Conservation (phyloP, 2,329 filamentous ascomycete species). For the Botrytis paeoniae region DNA sequence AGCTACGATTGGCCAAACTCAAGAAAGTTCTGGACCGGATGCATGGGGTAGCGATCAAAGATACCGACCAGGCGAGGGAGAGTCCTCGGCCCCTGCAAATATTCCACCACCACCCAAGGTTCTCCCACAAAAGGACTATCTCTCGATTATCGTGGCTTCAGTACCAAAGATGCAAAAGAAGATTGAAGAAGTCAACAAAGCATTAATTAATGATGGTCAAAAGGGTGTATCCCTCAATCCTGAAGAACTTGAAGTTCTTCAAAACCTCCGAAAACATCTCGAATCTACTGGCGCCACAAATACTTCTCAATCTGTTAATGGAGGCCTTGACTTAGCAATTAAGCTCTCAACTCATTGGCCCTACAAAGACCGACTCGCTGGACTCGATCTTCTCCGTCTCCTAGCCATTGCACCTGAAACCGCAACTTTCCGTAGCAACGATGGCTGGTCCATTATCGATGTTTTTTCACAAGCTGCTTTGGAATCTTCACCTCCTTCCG, state of each 20-base stretch:
- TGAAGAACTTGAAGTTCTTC: conserved; percentile 62
- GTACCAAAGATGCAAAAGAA: conserved; percentile 70
- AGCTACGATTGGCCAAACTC: conserved; percentile 68
- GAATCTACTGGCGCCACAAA: conserved; percentile 47
- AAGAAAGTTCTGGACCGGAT: conserved; percentile 49
- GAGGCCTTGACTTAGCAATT: conserved; percentile 61
- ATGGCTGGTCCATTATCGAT: conserved; percentile 56
- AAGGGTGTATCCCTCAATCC: conserved; percentile 75
- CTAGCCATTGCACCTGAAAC: conserved; percentile 66
- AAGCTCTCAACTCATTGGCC: conserved; percentile 79
- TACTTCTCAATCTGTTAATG: conserved; percentile 46
- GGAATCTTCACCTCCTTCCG: conserved; percentile 55
- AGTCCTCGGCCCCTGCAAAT: conserved; percentile 45
- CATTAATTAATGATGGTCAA: conserved; percentile 65
- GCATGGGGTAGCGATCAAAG: conserved; percentile 75
- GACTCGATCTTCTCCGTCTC: conserved; percentile 83
- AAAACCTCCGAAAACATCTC: conserved; percentile 59
- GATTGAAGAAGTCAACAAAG: conserved; percentile 69
- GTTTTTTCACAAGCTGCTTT: conserved; percentile 58
- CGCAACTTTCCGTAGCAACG: conserved; percentile 56
- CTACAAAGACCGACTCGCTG: conserved; percentile 73
- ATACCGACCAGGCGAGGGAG: conserved; percentile 75
- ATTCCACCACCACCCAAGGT: conserved; percentile 49
- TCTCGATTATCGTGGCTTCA: conserved; percentile 74
- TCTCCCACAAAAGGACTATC: conserved; percentile 75